Base-by-base conservation (phyloP, 2,329 filamentous ascomycete genomes). In the Neofusicoccum umdonicola region DNA sequence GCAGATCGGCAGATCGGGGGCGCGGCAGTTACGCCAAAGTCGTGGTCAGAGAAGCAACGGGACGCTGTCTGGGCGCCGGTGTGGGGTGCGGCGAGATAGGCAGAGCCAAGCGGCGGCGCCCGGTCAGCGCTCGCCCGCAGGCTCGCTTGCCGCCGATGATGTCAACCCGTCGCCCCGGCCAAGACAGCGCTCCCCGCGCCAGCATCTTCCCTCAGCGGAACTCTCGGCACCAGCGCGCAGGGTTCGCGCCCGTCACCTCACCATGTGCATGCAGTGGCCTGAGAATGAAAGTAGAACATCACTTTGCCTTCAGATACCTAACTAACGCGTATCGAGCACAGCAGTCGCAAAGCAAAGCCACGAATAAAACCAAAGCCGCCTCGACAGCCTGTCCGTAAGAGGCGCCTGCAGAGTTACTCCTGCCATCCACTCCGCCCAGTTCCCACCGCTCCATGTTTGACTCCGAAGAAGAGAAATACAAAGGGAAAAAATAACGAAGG, bases 301-400 rank as follows among this genome's bases (percentile, higher is more conserved):
- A 47, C 56, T 48, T 60, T 60, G 56, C 56, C 39, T 27, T 12
- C 47, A 47, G 56, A 60, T 47, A 60, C 42, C 42, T 60, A 60
- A 22, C 41, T 60, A 60, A 45, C 42, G 42, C 31, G 56, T 60
- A 37, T 47, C 56, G n/a, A 60, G 54, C 42, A 45, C 54, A 47
- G 41, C 41, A 45, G 13, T 35, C 22, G 54, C 54, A 34, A 58
- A 60, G 41, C 56, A 35, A 54, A 54, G 45, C 19, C 35, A 63
- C 37, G 17, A n/a, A 62, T 22, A 45, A 45, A 63, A 22, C 22
- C 48, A 52, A 63, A 63, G 48, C 48, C 50, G 48, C 61, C 61
- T 63, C 61, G 61, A 63, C 48, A 45, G 48, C 61, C 50, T 45
- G 61, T 63, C 61, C 61, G 13, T 63, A 63, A 63, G 61, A 63